Evolutionary conservation across 176 grass and related monocot genomes (phyloP), one percentile per base, ranked within the genome.

Genomic region (Avena atlantica): DNA sequence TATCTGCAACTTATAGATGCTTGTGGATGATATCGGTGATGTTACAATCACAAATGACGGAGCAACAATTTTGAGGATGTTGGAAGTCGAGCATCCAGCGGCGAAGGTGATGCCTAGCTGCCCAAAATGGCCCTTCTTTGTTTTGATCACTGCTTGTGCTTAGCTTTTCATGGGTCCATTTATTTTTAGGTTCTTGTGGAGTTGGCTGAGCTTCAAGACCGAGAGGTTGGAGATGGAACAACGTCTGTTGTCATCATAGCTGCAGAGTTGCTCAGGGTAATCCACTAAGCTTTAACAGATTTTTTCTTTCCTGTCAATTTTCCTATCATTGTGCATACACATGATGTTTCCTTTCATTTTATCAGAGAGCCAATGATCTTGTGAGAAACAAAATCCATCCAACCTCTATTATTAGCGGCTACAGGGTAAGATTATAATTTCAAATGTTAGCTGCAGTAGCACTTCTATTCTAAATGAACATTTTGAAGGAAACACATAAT

Each of bases 11-110:
- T 79, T 86, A 50, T 77, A 96, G 94, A 99, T 99, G 94, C 86
- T 94, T 50, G 94, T 96, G 72, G 92, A 96, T 89, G 94, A 99
- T 82, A 99, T 99, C 24, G 94, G 97, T 80, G 92, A 99, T 86
- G 97, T 96, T 66, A 96, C 92, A 53, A 99, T 97, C 52, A 99
- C 97, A 78, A 99, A 96, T 85, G 97, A 96, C 82, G 97, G 97
- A 21, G 92, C 94, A 72, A 99, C 94, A 47, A 99, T 99, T 87
- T 86, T 96, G 19, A 99, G 83, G 87, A 99, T 96, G 92, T 86
- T 99, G 83, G 97, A 99, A 86, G 92, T 99, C 7, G 97, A 96
- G 88, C 94, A 96, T 75, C 94, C 94, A 87, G 92, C 92, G 37
- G 97, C 94, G 66, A 94, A 94, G 94, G 94, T 99, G 85, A 64